These are phyloP conservation scores for Nigrospora oryzae DNA, from an alignment of 2,329 filamentous ascomycete genomes.

Conservation along the genomic window DNA sequence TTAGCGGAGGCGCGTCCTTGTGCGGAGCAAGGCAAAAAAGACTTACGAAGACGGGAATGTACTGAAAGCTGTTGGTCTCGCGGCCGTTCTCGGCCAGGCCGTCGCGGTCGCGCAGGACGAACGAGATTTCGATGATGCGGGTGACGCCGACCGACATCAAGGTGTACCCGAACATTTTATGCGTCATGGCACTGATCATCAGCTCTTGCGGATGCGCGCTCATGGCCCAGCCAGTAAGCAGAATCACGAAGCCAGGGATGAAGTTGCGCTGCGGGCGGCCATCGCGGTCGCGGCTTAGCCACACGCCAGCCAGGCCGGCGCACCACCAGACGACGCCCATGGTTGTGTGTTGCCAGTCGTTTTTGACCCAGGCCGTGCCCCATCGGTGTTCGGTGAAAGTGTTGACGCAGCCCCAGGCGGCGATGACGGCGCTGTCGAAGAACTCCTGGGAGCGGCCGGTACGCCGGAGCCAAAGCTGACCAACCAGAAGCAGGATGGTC, in stretches of 20 bases:
- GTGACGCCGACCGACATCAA: constrained; percentile 83
- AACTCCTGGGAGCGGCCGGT: constrained; percentile 91
- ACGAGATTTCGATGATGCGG: constrained; percentile 84
- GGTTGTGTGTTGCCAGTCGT: constrained; percentile 95
- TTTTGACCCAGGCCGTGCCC: constrained; percentile 81
- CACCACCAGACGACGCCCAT: constrained; percentile 99
- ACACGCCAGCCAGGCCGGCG: constrained; percentile 82
- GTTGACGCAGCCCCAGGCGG: constrained; percentile 93
- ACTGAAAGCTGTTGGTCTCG: constrained; percentile 63
- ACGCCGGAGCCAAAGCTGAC: constrained; percentile 76
- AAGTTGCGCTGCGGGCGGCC: constrained; percentile 88
- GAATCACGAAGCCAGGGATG: constrained; percentile 81
- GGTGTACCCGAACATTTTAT: constrained; percentile 86
- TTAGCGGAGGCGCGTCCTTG: constrained; percentile 9
- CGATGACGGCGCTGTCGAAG: constrained; percentile 86
- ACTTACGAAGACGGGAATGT: constrained; percentile 62
- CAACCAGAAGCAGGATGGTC: constrained; percentile 77
- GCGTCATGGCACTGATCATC: constrained; percentile 78
- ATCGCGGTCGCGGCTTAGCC: constrained; percentile 78
- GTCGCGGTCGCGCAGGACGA: constrained; percentile 68
- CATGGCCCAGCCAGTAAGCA: constrained; percentile 95
- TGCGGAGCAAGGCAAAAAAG: neutral
- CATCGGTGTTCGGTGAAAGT: constrained; percentile 97
- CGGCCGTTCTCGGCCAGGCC: constrained; percentile 58
- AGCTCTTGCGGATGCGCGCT: constrained; percentile 80